Evolutionary conservation across 192 early-diverging fungal genomes (phyloP).

Genomic region (Coemansia sp.): DNA sequence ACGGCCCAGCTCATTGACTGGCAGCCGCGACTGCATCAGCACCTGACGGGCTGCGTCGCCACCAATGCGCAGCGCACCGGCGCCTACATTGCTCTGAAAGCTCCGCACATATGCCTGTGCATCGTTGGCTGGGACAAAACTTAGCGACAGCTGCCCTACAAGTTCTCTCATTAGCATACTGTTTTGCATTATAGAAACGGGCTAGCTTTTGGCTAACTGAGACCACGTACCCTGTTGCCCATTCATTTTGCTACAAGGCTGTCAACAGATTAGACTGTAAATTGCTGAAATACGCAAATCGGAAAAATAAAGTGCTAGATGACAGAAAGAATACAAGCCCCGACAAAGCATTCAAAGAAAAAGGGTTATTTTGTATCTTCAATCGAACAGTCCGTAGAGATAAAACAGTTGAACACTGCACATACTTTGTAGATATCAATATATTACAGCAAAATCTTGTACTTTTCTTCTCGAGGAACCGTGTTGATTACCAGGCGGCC

Average conservation of each 20-base stretch:
- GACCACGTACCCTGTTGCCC: neutral
- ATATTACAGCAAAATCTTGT: constrained; percentile 67
- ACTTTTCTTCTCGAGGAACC: constrained; percentile 83
- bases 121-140: constrained; percentile 35
- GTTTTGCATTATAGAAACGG: neutral
- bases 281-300: neutral
- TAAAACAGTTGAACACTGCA: no score
- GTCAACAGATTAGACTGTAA: neutral
- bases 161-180: neutral
- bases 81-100: constrained; percentile 25
- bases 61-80: constrained; percentile 28
- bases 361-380: neutral
- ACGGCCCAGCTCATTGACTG: constrained; percentile 55
- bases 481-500: constrained; percentile 89
- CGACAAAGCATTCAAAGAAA: neutral
- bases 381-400: no score
- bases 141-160: constrained; percentile 30
- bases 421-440: no score
- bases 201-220: neutral
- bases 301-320: neutral
- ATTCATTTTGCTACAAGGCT: neutral
- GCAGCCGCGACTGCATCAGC: constrained; percentile 57
- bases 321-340: neutral
- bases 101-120: constrained; percentile 21
- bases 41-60: constrained; percentile 56